Conservation (phyloP, 2,329 filamentous ascomycete genomes). For the Davidsoniella eucalypti region DNA sequence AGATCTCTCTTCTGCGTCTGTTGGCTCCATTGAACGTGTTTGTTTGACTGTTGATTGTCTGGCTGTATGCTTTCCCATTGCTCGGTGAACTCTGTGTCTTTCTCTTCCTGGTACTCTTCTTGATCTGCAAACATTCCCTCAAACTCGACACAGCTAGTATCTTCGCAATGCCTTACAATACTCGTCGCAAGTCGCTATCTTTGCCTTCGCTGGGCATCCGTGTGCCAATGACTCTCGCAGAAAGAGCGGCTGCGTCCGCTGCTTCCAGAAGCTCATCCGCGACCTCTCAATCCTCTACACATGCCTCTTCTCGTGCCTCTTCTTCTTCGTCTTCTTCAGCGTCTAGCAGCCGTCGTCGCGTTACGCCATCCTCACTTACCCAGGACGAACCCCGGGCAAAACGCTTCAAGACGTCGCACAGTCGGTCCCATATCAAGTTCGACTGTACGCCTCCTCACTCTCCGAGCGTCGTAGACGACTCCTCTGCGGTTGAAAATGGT, state of each 20-base stretch:
- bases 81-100: neutral
- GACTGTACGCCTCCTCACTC: slow-evolving; percentile 53
- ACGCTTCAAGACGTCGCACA: slow-evolving; percentile 36
- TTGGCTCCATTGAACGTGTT: no score
- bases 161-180: slow-evolving; percentile 77
- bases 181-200: slow-evolving; percentile 87
- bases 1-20: neutral
- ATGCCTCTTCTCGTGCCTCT: neutral
- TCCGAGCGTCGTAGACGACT: slow-evolving; percentile 23
- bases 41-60: neutral
- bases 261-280: slow-evolving; percentile 13
- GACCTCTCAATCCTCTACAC: neutral
- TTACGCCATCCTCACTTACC: slow-evolving; percentile 11
- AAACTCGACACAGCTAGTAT: slow-evolving; percentile 1
- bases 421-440: slow-evolving; percentile 24
- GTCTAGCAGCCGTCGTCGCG: slow-evolving; percentile 16
- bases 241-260: slow-evolving; percentile 38
- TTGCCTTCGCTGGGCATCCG: slow-evolving; percentile 86
- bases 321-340: slow-evolving; percentile 20
- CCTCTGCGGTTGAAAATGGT: slow-evolving; percentile 56
- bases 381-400: slow-evolving; percentile 34
- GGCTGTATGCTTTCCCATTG: neutral
- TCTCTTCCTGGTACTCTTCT: neutral
- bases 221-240: slow-evolving; percentile 50
- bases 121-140: neutral